Conservation (phyloP, 495 filamentous ascomycete genomes). For the Aspergillus sclerotioniger region DNA sequence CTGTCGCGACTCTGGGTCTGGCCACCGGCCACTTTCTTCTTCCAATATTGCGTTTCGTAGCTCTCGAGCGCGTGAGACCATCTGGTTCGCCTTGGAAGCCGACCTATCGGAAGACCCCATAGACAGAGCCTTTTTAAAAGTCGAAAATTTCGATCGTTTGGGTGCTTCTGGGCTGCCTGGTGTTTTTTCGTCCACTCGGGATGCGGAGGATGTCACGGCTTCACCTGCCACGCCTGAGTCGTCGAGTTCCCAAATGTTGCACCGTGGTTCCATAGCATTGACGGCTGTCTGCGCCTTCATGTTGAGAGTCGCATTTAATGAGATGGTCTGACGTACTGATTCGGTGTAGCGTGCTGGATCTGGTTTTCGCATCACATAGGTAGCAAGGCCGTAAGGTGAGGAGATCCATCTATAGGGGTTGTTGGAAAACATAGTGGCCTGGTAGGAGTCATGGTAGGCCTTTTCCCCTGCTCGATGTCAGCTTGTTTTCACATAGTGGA, state of each 20-base stretch:
- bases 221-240: not conserved
- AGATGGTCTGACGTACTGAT: conserved; percentile 27
- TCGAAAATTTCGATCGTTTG: not conserved
- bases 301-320: conserved; percentile 35
- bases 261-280: conserved; percentile 34
- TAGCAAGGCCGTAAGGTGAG: not conserved
- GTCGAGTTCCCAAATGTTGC: conserved; percentile 39
- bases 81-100: not conserved
- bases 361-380: not conserved
- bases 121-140: not conserved
- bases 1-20: conserved; percentile 31
- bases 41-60: conserved; percentile 36
- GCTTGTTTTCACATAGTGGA: not conserved
- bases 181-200: not conserved
- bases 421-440: not conserved
- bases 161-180: not conserved
- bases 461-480: conserved; percentile 29
- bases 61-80: not conserved
- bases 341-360: not conserved
- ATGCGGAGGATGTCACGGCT: too few relatives aligned
- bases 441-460: conserved; percentile 4
- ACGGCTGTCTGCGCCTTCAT: conserved; percentile 33
- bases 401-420: not conserved
- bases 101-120: not conserved
- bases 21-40: conserved; percentile 46